Evolutionary conservation across 768 basidiomycete species (phyloP), one percentile per base, ranked within the genome.

Genomic region (Suillus hirtellus): DNA sequence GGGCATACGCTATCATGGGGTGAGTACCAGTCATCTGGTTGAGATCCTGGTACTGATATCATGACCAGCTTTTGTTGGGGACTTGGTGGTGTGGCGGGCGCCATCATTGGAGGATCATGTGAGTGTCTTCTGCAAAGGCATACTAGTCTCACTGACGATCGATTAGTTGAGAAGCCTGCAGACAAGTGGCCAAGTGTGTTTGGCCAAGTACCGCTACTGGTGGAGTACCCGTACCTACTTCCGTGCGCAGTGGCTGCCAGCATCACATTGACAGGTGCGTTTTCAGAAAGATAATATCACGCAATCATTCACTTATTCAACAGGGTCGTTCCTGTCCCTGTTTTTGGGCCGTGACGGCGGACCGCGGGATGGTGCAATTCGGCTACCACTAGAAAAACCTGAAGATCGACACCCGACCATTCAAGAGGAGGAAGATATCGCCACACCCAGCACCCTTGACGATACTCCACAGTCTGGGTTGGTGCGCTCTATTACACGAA

Each of bases 1-100:
- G 94, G 68, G 97, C 96, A 27, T 99, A 98, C 75, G 93, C 95
- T 53, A 92, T 96, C 63, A 80, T 98, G 54, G 96, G 95, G 86
- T 90, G 67, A 52, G 11, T 31, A 44, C 40, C 11, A 31, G n/a
- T 42, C 35, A 21, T 52, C 27, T 54, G 44, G 40, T 37, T 53
- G 50, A 55, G 40, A 34, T 60, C 21, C 35, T 49, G 49, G 65
- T 24, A 52, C 50, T 58, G 46, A 44, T 49, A 56, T 47, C 38
- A 63, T 56, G 62, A 3, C 37, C 62, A 93, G 91, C 12, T 97
- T 96, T 75, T 93, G 89, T 68, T 97, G 96, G 97, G 96, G 95
- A 64, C 85, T 99, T 67, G 97, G 96, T 65, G 97, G 96, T 84
- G 93, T 95, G 14, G 85, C 89, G 53, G 94, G 94, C 50, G 90